Evolutionary conservation across 73 alveolate genomes (phyloP).

Genomic region (Loxodes magnus): DNA sequence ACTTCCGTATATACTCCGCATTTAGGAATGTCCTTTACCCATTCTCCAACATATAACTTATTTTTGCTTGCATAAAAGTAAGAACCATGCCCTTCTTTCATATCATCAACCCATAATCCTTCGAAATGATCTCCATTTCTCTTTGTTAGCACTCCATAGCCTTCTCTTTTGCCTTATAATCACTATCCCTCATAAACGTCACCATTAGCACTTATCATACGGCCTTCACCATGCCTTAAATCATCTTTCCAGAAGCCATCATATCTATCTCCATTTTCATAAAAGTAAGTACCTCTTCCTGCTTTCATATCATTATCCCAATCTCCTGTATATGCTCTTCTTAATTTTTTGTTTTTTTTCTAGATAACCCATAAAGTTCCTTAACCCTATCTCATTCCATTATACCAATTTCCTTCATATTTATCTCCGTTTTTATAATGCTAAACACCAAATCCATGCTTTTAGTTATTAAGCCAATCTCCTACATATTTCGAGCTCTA

Average conservation of each 20-base stretch:
- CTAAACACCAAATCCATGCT: slow-evolving; percentile 81
- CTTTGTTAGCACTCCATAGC: slow-evolving; percentile 80
- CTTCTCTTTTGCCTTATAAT: slow-evolving; percentile 74
- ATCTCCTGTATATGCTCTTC: slow-evolving; percentile 94
- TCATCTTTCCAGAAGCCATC: slow-evolving; percentile 95
- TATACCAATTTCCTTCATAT: slow-evolving; percentile 87
- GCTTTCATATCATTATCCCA: slow-evolving; percentile 90
- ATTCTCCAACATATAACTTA: slow-evolving; percentile 85
- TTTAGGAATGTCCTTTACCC: slow-evolving; percentile 87
- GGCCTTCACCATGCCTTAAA: slow-evolving; percentile 85
- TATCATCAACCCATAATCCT: slow-evolving; percentile 86
- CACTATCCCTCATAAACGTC: slow-evolving; percentile 94
- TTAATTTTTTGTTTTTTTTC: slow-evolving; percentile 32
- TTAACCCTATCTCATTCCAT: slow-evolving; percentile 84
- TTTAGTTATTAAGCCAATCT: slow-evolving; percentile 67
- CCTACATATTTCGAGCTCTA: slow-evolving; percentile 64
- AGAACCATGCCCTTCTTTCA: slow-evolving; percentile 83
- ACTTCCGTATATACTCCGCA: slow-evolving; percentile 84
- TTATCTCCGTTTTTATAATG: slow-evolving; percentile 69
- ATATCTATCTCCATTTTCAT: slow-evolving; percentile 85
- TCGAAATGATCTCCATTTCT: slow-evolving; percentile 80
- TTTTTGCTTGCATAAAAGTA: slow-evolving; percentile 51
- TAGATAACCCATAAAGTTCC: slow-evolving; percentile 76
- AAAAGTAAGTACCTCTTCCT: slow-evolving; percentile 92
- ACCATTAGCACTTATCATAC: slow-evolving; percentile 87